Percentiles rank a stretch among this genome's conserved stretches.
Evolutionary conservation across 306 rosid genomes (phyloP).

Genomic region (Dicorynia guianensis): DNA sequence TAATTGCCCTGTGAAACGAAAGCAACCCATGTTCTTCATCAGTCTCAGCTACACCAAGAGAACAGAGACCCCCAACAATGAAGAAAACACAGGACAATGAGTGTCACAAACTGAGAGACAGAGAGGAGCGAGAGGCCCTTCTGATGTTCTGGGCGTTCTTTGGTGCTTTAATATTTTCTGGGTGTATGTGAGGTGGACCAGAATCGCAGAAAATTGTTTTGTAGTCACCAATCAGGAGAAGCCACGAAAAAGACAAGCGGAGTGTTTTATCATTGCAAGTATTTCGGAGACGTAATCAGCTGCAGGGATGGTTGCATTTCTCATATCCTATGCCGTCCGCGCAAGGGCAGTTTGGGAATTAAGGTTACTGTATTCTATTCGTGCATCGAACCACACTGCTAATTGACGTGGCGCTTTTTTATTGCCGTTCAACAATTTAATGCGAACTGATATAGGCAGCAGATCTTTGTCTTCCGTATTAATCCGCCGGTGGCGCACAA

Average conservation of each 20-base stretch:
- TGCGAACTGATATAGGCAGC: constrained; percentile 56
- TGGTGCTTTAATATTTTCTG: constrained; percentile 4
- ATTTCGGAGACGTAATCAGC: neutral
- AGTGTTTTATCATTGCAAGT: neutral
- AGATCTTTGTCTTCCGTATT: constrained; percentile 37
- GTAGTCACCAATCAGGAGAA: neutral
- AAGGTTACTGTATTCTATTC: neutral
- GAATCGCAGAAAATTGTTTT: neutral
- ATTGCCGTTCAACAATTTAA: constrained; percentile 25
- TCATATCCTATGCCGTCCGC: constrained; percentile 5
- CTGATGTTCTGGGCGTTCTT: neutral
- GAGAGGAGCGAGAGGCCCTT: constrained; percentile 9
- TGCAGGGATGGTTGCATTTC: neutral
- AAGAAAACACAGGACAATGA: neutral
- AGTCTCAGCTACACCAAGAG: constrained; percentile 38
- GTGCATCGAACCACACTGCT: neutral
- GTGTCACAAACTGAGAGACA: constrained; percentile 23
- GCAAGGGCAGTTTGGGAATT: constrained; percentile 26
- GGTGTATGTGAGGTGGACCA: neutral
- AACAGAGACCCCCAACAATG: constrained; percentile 30
- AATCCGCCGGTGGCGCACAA: constrained; percentile 36
- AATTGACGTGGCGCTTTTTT: constrained; percentile 34
- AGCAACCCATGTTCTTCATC: constrained; percentile 59
- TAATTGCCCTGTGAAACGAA: constrained; percentile 49
- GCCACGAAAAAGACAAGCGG: constrained; percentile 11